Percentiles rank a stretch among this genome's conserved stretches.
Evolutionary conservation across 257 asterid species (phyloP).

Genomic region (Galeopsis tetrahit): DNA sequence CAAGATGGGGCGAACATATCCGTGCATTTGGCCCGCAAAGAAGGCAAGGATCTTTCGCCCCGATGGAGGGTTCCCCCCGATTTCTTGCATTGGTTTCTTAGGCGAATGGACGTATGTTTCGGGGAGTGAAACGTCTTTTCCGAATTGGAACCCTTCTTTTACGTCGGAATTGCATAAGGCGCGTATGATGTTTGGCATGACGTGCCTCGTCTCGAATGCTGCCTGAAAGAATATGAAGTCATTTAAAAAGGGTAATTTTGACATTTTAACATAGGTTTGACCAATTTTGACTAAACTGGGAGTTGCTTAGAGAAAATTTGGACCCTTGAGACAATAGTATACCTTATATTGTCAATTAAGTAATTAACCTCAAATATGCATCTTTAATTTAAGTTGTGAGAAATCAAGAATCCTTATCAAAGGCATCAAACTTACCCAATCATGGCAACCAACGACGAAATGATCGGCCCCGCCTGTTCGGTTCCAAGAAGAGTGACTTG

Average conservation of each 20-base stretch:
- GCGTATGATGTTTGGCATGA: constrained; percentile 45
- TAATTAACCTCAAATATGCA: neutral
- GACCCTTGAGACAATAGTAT: too few species aligned
- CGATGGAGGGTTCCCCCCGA: constrained; percentile 42
- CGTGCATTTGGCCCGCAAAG: constrained; percentile 56
- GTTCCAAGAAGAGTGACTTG: constrained; percentile 45
- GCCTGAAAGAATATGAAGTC: constrained; percentile 30
- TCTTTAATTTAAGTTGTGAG: neutral
- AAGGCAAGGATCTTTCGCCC: constrained; percentile 48
- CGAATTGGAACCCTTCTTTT: constrained; percentile 48
- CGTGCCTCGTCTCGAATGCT: constrained; percentile 41
- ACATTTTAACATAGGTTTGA: too few species aligned
- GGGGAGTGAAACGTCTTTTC: constrained; percentile 48
- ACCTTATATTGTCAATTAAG: too few species aligned
- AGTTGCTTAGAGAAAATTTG: too few species aligned
- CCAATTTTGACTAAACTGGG: too few species aligned
- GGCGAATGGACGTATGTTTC: constrained; percentile 44
- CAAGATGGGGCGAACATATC: constrained; percentile 39
- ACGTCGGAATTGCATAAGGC: constrained; percentile 50
- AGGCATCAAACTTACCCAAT: constrained; percentile 43
- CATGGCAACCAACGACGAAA: constrained; percentile 56
- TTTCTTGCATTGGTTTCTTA: constrained; percentile 36
- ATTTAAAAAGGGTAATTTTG: too few species aligned
- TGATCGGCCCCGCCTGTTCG: constrained; percentile 48
- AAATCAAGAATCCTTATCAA: neutral